Evolutionary conservation across 2,329 filamentous ascomycete genomes (phyloP), one percentile per base, ranked within the genome.

Genomic region (Penicillium crustosum): DNA sequence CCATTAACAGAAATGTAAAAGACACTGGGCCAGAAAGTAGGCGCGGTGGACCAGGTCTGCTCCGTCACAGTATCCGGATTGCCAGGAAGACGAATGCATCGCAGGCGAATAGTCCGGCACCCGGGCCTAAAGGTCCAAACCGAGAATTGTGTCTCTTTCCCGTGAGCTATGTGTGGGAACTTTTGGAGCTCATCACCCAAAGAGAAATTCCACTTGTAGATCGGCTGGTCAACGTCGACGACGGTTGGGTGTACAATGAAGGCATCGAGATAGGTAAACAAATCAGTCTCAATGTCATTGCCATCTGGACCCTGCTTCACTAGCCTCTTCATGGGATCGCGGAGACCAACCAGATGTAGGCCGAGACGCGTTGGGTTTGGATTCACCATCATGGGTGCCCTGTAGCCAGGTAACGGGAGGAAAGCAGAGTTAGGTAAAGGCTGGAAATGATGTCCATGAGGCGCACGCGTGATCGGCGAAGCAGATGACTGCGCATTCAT

Each of bases 1-100:
- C 73, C 78, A 65, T 96, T 96, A 59, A 95, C 72, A 17, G 82
- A 79, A 59, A 93, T 80, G 60, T 87, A 90, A 0, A 91, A 79
- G 50, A 84, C 82, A 36, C 82, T 78, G 0, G 91, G 90, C 92
- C 91, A 97, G 23, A 73, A 69, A 6, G 83, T 88, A 35, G 88
- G 83, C n/a, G 79, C 73, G 1, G 81, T 78, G 6, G 83, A 78
- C 91, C 91, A 96, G 1, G 70, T 62, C 1, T 78, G 61, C 48
- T 70, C 71, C 10, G 64, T 65, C 17, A 66, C 56, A 0, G 71
- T 56, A 6, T 65, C 59, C 12, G 36, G 35, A 21, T 21, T 41
- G 17, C 49, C 55, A 5, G 69, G 61, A 57, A 79, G 72, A 57
- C 78, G 77, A 65, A 88, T 83, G 68, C 89, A 89, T 10, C 90